These are phyloP conservation scores for Colletotrichum spinosum DNA, from an alignment of 2,329 filamentous ascomycete species.

Conservation along the genomic window DNA sequence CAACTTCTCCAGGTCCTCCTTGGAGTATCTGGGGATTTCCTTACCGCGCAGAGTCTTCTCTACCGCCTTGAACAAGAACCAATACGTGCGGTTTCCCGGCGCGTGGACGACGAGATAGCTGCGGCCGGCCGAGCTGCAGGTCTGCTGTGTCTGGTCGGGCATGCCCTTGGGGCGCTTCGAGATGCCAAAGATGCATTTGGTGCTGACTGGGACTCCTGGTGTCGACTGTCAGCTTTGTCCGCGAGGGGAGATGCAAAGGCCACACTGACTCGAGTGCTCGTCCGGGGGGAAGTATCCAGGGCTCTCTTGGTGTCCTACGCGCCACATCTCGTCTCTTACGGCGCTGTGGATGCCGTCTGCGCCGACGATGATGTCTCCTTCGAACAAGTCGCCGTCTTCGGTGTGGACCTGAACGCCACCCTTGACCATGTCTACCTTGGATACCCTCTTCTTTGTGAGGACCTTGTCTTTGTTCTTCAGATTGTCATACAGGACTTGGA, in stretches of 20 bases:
- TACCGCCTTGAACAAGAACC: slow-evolving; percentile 49
- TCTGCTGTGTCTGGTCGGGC: not conserved
- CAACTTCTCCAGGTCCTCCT: slow-evolving; percentile 45
- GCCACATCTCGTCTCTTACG: slow-evolving; percentile 46
- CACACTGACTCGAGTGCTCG: slow-evolving; percentile 36
- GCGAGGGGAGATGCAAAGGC: too few relatives aligned
- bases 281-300: slow-evolving; percentile 41
- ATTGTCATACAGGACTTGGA: slow-evolving; percentile 49
- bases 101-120: slow-evolving; percentile 47
- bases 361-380: slow-evolving; percentile 51
- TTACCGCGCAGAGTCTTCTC: slow-evolving; percentile 43
- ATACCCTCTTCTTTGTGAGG: slow-evolving; percentile 34
- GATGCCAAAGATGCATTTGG: slow-evolving; percentile 53
- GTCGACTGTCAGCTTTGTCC: too few relatives aligned
- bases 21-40: slow-evolving; percentile 48
- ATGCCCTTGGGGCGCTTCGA: slow-evolving; percentile 39
- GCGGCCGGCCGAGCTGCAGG: slow-evolving; percentile 36
- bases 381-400: slow-evolving; percentile 43
- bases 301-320: slow-evolving; percentile 38
- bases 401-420: slow-evolving; percentile 45
- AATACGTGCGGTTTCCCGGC: slow-evolving; percentile 47
- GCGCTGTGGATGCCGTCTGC: slow-evolving; percentile 56
- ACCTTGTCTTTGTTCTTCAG: slow-evolving; percentile 45
- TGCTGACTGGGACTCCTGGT: slow-evolving; percentile 23
- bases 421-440: slow-evolving; percentile 20